Conservation (phyloP, 441 rosid genomes). For the Flueggea neowawraea region DNA sequence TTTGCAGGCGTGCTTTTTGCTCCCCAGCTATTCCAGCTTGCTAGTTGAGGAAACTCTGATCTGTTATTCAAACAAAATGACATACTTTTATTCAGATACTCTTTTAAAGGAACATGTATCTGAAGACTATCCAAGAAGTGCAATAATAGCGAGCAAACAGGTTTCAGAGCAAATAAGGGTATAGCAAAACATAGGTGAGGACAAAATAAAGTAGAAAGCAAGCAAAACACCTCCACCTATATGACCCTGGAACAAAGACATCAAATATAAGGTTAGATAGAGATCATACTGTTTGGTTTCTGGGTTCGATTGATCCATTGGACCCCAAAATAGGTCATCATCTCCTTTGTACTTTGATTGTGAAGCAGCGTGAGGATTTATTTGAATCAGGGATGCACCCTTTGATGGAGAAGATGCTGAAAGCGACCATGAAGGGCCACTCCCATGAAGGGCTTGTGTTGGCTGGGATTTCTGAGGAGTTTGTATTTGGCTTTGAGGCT, state of each 20-base stretch:
- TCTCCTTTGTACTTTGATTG: slow-evolving; percentile 70
- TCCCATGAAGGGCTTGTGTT: slow-evolving; percentile 39
- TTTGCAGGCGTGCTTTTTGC: slow-evolving; percentile 59
- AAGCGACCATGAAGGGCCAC: slow-evolving; percentile 51
- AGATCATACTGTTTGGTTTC: slow-evolving; percentile 70
- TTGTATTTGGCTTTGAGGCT: slow-evolving; percentile 44
- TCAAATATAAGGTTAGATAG: slow-evolving; percentile 9
- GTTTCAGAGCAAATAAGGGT: background rate
- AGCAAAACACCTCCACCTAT: background rate
- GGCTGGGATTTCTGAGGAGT: slow-evolving; percentile 58
- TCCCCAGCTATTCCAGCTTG: slow-evolving; percentile 72
- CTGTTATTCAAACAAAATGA: slow-evolving; percentile 28
- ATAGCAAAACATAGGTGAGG: background rate
- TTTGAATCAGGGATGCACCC: slow-evolving; percentile 56
- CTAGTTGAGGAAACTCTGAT: slow-evolving; percentile 59
- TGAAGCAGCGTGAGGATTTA: slow-evolving; percentile 47
- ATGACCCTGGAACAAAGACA: background rate
- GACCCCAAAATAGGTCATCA: slow-evolving; percentile 97
- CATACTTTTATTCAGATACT: background rate
- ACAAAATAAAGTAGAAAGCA: background rate
- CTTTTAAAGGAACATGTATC: background rate
- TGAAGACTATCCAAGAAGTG: background rate
- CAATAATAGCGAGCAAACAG: background rate
- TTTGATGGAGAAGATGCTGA: slow-evolving; percentile 64
- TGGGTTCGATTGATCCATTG: slow-evolving; percentile 72